Evolutionary conservation across 306 rosid genomes (phyloP), one percentile per base, ranked within the genome.

Genomic region (Cucurbita pepo): DNA sequence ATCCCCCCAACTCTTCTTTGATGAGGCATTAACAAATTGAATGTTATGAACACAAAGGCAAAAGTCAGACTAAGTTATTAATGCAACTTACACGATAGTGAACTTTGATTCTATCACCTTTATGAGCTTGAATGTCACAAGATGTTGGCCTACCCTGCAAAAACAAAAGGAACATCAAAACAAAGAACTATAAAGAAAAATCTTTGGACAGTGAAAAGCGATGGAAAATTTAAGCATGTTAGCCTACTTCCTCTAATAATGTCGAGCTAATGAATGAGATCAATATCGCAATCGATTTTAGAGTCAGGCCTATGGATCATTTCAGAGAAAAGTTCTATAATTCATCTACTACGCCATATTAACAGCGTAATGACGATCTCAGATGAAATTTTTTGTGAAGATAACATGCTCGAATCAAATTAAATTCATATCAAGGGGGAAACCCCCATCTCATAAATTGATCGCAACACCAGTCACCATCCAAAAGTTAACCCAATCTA

Each of bases 71-170:
- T 47, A 83, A 80, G 51, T 53, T 15, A 53, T 60, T 34, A 79
- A 57, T 62, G 53, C 60, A 69, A 73, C 92, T 82, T 78, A 90
- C 98, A 86, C 92, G 87, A 59, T 94, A 94, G 81, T 94, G 99
- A 63, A 94, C 99, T 85, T 86, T 91, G 79, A 94, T 81, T 76
- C 15, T 86, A 78, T 94, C 99, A 25, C 99, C 99, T 84, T 94
- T 94, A 75, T 83, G 99, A 67, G 99, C 95, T 81, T 89, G 81
- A 79, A 89, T 53, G 19, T 87, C 95, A 86, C 99, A 94, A 59
- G 92, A 79, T 56, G 73, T n/a, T 63, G 97, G 95, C 81, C 87
- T 91, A 80, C 87, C 58, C 99, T 94, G 96, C 81, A 87, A 82
- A 63, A 75, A 10, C n/a, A 41, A 63, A 11, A 14, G 19, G 4